Evolutionary conservation across 2,329 filamentous ascomycete genomes (phyloP).

Genomic region (Microdochium bolleyi): DNA sequence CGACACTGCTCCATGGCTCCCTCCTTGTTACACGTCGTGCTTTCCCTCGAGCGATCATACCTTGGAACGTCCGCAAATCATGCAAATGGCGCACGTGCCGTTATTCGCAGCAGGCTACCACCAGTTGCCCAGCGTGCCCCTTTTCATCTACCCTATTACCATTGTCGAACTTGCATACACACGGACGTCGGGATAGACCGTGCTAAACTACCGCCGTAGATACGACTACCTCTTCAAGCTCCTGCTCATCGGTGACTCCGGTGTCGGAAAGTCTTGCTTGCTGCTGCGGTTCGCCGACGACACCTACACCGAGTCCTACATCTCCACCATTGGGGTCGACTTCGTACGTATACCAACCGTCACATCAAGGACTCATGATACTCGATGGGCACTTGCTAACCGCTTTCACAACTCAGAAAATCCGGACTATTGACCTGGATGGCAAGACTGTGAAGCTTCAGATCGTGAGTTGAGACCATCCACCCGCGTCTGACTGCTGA

Average conservation of each 20-base stretch:
- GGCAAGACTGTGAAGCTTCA: slow-evolving; percentile 99
- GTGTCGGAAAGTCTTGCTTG: slow-evolving; percentile 99
- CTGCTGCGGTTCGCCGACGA: slow-evolving; percentile 97
- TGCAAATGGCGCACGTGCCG: no score
- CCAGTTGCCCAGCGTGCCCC: neutral
- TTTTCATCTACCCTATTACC: neutral
- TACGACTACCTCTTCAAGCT: slow-evolving; percentile 99
- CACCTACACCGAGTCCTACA: slow-evolving; percentile 99
- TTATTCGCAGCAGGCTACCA: neutral
- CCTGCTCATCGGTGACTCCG: slow-evolving; percentile 99
- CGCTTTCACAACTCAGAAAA: slow-evolving; percentile 61
- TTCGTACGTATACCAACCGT: slow-evolving; percentile 65
- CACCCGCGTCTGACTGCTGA: neutral
- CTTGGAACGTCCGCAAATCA: no score
- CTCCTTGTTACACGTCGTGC: no score
- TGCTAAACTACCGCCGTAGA: slow-evolving; percentile 45
- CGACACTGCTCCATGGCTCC: no score
- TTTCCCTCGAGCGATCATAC: no score
- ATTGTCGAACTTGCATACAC: neutral
- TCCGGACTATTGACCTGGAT: slow-evolving; percentile 98
- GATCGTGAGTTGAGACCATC: slow-evolving; percentile 60
- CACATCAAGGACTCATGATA: neutral
- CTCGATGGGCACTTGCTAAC: slow-evolving; percentile 18
- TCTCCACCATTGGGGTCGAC: slow-evolving; percentile 98
- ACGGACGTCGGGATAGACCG: neutral